phyloP scores from a whole-genome alignment of 1,139 yeast species.

The Eremothecium gossypii region DNA sequence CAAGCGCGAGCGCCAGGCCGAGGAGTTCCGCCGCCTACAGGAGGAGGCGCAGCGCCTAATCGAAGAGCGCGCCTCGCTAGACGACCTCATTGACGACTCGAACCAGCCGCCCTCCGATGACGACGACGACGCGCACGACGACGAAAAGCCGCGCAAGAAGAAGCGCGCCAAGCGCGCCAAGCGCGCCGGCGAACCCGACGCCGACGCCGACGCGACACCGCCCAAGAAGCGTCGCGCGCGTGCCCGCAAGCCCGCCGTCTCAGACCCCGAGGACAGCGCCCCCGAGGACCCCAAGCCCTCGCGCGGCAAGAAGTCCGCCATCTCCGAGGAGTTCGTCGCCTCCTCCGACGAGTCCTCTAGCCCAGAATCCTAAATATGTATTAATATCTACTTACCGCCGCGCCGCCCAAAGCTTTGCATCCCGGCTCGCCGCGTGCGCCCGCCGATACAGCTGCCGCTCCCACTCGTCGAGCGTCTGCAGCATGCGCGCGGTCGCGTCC shows the following conservation, averaged over 20 bases:
- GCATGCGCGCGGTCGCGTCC: conserved; percentile 29
- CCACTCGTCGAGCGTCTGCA: conserved; percentile 64
- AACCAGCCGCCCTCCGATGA: conserved; percentile 8
- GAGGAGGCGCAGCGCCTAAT: conserved; percentile 65
- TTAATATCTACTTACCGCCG: conserved; percentile 7
- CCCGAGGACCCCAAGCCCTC: conserved; percentile 21
- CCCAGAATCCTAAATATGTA: background rate
- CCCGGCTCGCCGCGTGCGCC: conserved; percentile 54
- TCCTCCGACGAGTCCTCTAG: conserved; percentile 40
- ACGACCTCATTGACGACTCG: conserved; percentile 27
- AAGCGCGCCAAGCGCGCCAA: conserved; percentile 21
- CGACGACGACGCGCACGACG: conserved; percentile 13
- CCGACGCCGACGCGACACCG: conserved; percentile 19
- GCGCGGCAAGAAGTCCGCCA: conserved; percentile 34
- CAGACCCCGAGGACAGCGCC: conserved; percentile 13
- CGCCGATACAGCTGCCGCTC: conserved; percentile 53
- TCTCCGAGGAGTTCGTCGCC: conserved; percentile 37
- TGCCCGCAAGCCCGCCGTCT: conserved; percentile 19
- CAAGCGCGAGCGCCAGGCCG: conserved; percentile 38
- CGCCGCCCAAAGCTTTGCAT: conserved; percentile 53
- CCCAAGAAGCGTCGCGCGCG: conserved; percentile 16
- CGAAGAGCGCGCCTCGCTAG: conserved; percentile 29
- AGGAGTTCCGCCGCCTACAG: conserved; percentile 62
- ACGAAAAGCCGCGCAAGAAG: conserved; percentile 15
- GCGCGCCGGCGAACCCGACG: conserved; percentile 12